Conservation (phyloP, 192 early-diverging fungal genomes). For the Diversispora epigaea region DNA sequence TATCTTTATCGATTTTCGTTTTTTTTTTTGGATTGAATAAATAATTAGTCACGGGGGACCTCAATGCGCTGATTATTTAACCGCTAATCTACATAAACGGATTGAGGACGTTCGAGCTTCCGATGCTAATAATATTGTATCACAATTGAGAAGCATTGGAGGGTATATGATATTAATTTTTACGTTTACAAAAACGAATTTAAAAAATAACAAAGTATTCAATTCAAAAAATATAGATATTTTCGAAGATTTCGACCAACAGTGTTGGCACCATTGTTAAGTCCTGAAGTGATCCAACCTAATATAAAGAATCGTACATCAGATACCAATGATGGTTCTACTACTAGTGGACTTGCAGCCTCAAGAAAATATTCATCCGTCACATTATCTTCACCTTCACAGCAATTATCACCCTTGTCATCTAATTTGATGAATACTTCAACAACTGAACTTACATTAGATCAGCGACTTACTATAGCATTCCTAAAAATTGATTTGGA, state of each 20-base stretch:
- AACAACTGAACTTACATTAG: slow-evolving; percentile 52
- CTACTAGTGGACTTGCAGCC: background rate
- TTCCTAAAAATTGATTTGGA: slow-evolving; percentile 62
- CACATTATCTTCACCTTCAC: background rate
- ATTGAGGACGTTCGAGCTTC: slow-evolving; percentile 46
- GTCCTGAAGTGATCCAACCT: slow-evolving; percentile 14
- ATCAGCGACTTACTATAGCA: slow-evolving; percentile 65
- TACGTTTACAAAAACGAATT: background rate
- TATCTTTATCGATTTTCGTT: background rate
- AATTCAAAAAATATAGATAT: slow-evolving; percentile 1
- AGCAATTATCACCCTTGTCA: background rate
- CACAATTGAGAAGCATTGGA: slow-evolving; percentile 21
- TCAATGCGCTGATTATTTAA: slow-evolving; percentile 46
- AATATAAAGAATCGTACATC: background rate
- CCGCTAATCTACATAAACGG: slow-evolving; percentile 48
- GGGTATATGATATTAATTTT: slow-evolving; percentile 1
- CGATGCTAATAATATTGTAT: background rate
- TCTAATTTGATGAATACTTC: background rate
- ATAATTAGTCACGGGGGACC: slow-evolving; percentile 45
- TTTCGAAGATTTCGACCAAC: slow-evolving; percentile 23
- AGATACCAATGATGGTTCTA: background rate
- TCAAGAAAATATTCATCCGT: background rate
- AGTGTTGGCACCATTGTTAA: background rate
- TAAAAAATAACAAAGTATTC: background rate
- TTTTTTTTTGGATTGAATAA: background rate